These are phyloP conservation scores for Paramecium sexaurelia DNA, from an alignment of 73 alveolate genomes.

Conservation along the genomic window DNA sequence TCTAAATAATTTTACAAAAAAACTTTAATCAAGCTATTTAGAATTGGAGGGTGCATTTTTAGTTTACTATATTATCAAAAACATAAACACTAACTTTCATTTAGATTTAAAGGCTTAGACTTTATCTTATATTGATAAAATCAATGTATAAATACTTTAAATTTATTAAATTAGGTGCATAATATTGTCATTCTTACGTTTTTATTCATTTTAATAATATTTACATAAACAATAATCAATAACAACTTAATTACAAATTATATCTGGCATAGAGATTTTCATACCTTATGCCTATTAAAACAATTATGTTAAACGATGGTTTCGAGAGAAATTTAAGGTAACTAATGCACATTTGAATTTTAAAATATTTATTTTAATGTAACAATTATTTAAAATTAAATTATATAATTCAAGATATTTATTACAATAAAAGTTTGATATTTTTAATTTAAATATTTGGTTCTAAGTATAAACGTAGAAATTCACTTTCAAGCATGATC, in stretches of 20 bases:
- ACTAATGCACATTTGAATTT: not conserved
- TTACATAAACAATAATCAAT: not conserved
- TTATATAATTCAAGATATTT: not conserved
- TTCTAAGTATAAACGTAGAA: not conserved
- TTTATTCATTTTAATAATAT: not conserved
- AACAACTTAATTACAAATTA: not conserved
- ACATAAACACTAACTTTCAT: not conserved
- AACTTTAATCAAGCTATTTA: not conserved
- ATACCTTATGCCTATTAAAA: not conserved
- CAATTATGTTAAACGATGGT: not conserved
- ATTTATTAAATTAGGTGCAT: not conserved
- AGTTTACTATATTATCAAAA: not conserved
- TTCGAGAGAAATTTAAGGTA: not conserved
- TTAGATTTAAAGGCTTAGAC: not conserved
- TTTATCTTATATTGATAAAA: not conserved
- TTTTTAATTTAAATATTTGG: not conserved
- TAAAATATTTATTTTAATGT: not conserved
- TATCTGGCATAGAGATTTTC: not conserved
- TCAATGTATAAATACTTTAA: not conserved
- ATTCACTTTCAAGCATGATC: not conserved
- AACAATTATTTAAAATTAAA: not conserved
- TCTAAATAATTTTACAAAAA: not conserved
- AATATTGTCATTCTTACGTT: not conserved
- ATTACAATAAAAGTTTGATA: not conserved
- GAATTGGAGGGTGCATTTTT: slow-evolving; percentile 32